Base-by-base conservation (phyloP, 306 rosid species). In the Quercus parvula region DNA sequence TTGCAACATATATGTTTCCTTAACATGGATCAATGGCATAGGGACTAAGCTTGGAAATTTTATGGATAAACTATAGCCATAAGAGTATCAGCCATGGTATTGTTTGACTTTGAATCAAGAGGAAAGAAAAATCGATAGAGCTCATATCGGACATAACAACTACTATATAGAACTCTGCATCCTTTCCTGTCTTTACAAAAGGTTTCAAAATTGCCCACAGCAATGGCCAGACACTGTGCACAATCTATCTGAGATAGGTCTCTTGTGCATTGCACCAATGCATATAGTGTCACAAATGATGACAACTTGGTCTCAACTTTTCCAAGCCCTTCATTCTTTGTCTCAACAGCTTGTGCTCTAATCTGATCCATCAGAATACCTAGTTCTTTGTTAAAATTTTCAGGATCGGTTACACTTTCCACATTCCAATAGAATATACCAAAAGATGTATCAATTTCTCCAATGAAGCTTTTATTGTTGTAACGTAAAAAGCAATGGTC, bases 41-140 rank as follows among this genome's bases (percentile, higher is more conserved):
- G 46, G 46, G 4, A 58, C 7, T 58, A 49, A 12, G 46, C 15
- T 49, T 49, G 54, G 54, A 49, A 49, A 69, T 13, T 25, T 79
- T 78, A 85, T 17, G 84, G 85, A 55, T 79, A 79, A 24, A 81
- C 86, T 10, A 80, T 73, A 46, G 74, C 78, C 85, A 30, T 81
- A 31, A 12, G 33, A 59, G 79, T 69, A 1, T 78, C 71, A 17
- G 76, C 85, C 61, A 11, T 62, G 54, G 73, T 12, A 24, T 69
- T 77, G 55, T 41, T 77, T 38, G 46, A 38, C 17, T 49, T 49
- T 20, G 92, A 74, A 87, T 59, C 87, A 61, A 87, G 84, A 27
- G 97, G 91, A 75, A 84, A 90, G 89, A 86, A 92, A 67, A 92
- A 86, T 1, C 92, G 92, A 78, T 90, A 90, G 62, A 92, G 84